Evolutionary conservation across 257 asterid species (phyloP).

Genomic region (Coffea eugenioides): DNA sequence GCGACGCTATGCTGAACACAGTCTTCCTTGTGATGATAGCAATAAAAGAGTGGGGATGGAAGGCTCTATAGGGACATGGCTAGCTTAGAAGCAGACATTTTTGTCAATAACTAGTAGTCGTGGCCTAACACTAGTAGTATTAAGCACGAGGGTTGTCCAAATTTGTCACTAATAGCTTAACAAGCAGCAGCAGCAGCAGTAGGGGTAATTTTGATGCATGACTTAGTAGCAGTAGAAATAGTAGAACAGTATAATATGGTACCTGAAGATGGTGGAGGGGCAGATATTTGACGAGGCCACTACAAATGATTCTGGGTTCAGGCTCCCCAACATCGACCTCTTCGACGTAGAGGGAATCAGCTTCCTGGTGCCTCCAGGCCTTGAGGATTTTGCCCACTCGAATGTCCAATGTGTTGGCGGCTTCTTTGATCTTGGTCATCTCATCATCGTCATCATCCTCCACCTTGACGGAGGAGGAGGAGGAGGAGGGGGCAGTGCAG

Average conservation of each 20-base stretch:
- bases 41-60: no score
- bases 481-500: background rate
- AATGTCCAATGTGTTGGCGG: conserved; percentile 73
- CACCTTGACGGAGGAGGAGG: background rate
- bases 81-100: no score
- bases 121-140: no score
- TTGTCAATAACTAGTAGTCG: no score
- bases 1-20: background rate
- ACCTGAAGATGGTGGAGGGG: conserved; percentile 81
- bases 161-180: no score
- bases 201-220: background rate
- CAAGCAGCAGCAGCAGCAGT: no score
- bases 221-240: background rate
- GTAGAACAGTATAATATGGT: background rate
- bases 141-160: no score
- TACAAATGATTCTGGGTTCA: conserved; percentile 84
- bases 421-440: conserved; percentile 38
- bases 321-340: conserved; percentile 93
- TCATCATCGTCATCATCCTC: conserved; percentile 6
- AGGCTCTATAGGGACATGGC: no score
- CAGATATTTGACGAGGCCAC: conserved; percentile 78
- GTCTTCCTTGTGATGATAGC: background rate
- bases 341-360: conserved; percentile 93
- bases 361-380: conserved; percentile 92
- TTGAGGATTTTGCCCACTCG: conserved; percentile 72